Percentiles rank a stretch among this genome's conserved stretches.
Conservation (phyloP, 2,329 filamentous ascomycete genomes). For the Diaporthe vaccinii region DNA sequence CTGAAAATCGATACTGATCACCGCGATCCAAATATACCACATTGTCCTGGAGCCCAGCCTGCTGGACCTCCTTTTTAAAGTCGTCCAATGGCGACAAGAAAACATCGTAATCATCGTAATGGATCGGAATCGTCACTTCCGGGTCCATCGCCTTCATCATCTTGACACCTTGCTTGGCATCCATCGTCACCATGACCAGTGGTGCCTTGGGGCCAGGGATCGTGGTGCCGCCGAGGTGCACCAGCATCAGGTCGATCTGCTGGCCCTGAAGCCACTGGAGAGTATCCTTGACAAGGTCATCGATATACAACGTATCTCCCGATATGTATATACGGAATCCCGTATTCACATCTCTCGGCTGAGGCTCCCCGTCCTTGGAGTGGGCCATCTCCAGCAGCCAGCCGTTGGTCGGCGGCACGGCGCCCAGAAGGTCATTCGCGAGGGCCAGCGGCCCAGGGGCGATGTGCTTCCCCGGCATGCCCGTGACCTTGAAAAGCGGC, state of each 20-base stretch:
- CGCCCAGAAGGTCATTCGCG: slow-evolving; percentile 54
- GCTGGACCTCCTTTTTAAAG: slow-evolving; percentile 69
- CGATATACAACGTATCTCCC: slow-evolving; percentile 73
- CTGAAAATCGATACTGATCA: slow-evolving; percentile 69
- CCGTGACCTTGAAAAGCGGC: slow-evolving; percentile 69
- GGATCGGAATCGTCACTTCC: slow-evolving; percentile 73
- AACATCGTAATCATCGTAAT: slow-evolving; percentile 75
- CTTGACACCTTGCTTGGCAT: slow-evolving; percentile 72
- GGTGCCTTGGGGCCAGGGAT: slow-evolving; percentile 71
- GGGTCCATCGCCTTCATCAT: slow-evolving; percentile 71
- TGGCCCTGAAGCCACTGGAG: slow-evolving; percentile 65
- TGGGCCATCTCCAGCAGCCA: slow-evolving; percentile 76
- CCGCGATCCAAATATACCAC: slow-evolving; percentile 73
- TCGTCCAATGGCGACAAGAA: slow-evolving; percentile 71
- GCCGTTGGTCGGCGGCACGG: slow-evolving; percentile 75
- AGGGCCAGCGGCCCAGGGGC: slow-evolving; percentile 54
- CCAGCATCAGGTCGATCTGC: slow-evolving; percentile 75
- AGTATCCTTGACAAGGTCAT: slow-evolving; percentile 72
- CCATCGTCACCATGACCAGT: slow-evolving; percentile 78
- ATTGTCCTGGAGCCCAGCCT: slow-evolving; percentile 62
- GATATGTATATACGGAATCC: slow-evolving; percentile 76
- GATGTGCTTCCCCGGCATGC: slow-evolving; percentile 76
- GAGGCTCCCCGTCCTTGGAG: slow-evolving; percentile 38
- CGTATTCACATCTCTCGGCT: slow-evolving; percentile 52
- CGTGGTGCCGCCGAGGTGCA: slow-evolving; percentile 76